These are phyloP conservation scores for Rhodofomes roseus DNA, from an alignment of 1,284 basidiomycete species.

Conservation along the genomic window DNA sequence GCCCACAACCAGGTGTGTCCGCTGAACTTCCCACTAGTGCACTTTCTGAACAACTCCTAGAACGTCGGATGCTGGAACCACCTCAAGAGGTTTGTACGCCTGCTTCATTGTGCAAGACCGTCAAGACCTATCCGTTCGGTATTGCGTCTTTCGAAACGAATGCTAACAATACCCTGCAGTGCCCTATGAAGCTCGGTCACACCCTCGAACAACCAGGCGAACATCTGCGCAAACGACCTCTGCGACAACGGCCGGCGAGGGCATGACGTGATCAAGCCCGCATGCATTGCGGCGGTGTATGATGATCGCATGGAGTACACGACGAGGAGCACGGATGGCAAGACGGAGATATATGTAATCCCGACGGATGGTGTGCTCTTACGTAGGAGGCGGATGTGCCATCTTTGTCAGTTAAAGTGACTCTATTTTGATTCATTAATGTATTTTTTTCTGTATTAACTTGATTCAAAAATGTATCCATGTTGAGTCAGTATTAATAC, in stretches of 20 bases:
- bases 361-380: conserved; percentile 91
- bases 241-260: too few relatives aligned
- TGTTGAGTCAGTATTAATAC: too few relatives aligned
- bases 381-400: too few relatives aligned
- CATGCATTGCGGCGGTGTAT: conserved; percentile 18
- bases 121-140: conserved; percentile 29
- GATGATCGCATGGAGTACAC: conserved; percentile 78
- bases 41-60: conserved; percentile 14
- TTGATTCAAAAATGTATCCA: too few relatives aligned
- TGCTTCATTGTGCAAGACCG: conserved; percentile 31
- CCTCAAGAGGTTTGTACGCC: conserved; percentile 27
- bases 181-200: too few relatives aligned
- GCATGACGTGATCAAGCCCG: conserved; percentile 34
- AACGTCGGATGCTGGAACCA: conserved; percentile 30
- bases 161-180: too few relatives aligned
- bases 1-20: conserved; percentile 62
- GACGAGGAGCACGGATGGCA: conserved; percentile 58
- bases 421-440: too few relatives aligned
- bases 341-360: conserved; percentile 61
- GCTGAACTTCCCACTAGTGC: background rate
- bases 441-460: too few relatives aligned
- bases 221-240: too few relatives aligned
- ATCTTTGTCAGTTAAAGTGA: too few relatives aligned
- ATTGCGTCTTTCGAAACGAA: conserved; percentile 12
- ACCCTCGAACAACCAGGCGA: too few relatives aligned